Evolutionary conservation across 106 monocot genomes (phyloP).

Genomic region (Xerophyta viscosa): DNA sequence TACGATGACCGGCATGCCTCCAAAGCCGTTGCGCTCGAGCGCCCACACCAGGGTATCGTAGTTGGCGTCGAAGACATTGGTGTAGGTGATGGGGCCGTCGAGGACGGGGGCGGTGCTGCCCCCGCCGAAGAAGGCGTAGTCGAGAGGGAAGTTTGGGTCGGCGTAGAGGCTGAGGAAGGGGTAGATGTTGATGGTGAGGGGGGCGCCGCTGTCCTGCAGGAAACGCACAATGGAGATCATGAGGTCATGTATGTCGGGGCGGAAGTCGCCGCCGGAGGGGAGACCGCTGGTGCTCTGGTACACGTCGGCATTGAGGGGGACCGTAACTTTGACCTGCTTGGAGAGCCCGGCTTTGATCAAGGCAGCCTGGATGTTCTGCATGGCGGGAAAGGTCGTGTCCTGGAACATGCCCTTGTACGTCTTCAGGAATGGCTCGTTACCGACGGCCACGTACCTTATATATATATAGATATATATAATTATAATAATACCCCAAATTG

Average conservation of each 20-base stretch:
- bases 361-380: constrained; percentile 90
- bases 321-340: constrained; percentile 64
- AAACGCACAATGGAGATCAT: constrained; percentile 67
- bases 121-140: constrained; percentile 70
- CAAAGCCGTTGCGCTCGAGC: constrained; percentile 76
- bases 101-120: constrained; percentile 38
- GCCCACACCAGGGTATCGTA: constrained; percentile 80
- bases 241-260: constrained; percentile 59
- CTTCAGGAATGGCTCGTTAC: constrained; percentile 90
- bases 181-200: constrained; percentile 94
- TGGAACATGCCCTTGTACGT: constrained; percentile 54
- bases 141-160: constrained; percentile 85
- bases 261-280: constrained; percentile 86
- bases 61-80: constrained; percentile 91
- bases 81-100: constrained; percentile 69
- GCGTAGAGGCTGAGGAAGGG: constrained; percentile 86
- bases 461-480: neutral
- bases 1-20: constrained; percentile 46
- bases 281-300: constrained; percentile 55
- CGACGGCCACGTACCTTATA: constrained; percentile 66
- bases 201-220: constrained; percentile 61
- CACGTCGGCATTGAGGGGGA: constrained; percentile 91
- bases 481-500: no score
- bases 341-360: constrained; percentile 81
- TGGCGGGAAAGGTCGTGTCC: constrained; percentile 50